Conservation (phyloP, 2,329 filamentous ascomycete species). For the Passalora sequoiae region DNA sequence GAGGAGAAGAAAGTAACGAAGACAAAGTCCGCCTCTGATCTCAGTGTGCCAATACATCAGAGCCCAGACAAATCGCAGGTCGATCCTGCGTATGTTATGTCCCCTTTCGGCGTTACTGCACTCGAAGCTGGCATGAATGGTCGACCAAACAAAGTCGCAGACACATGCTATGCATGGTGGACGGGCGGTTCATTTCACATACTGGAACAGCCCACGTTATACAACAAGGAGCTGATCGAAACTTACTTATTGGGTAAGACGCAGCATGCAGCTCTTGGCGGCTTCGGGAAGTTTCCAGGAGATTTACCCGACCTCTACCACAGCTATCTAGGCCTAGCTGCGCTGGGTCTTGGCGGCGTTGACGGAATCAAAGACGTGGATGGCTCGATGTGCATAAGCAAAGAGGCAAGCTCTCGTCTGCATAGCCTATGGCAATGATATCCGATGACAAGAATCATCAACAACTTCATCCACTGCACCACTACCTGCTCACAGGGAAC, state of each 20-base stretch:
- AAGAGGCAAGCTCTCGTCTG: slow-evolving; percentile 41
- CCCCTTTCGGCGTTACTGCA: slow-evolving; percentile 10
- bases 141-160: slow-evolving; percentile 80
- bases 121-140: slow-evolving; percentile 71
- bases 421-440: slow-evolving; percentile 22
- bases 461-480: neutral
- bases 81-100: slow-evolving; percentile 10
- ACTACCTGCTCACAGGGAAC: slow-evolving; percentile 29
- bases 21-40: neutral
- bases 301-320: slow-evolving; percentile 68
- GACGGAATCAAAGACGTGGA: slow-evolving; percentile 71
- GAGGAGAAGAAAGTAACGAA: neutral
- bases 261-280: slow-evolving; percentile 66
- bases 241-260: slow-evolving; percentile 78
- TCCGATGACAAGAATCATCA: neutral
- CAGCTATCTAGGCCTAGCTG: slow-evolving; percentile 79
- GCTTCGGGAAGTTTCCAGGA: slow-evolving; percentile 44
- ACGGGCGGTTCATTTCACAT: slow-evolving; percentile 57
- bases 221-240: slow-evolving; percentile 35
- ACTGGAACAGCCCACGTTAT: slow-evolving; percentile 19
- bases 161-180: slow-evolving; percentile 98
- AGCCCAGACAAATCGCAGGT: slow-evolving; percentile 19
- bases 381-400: slow-evolving; percentile 68
- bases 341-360: slow-evolving; percentile 59
- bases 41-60: slow-evolving; percentile 20